These are phyloP conservation scores for Camptophora hylomeconis DNA, from an alignment of 2,329 filamentous ascomycete genomes.

Conservation along the genomic window DNA sequence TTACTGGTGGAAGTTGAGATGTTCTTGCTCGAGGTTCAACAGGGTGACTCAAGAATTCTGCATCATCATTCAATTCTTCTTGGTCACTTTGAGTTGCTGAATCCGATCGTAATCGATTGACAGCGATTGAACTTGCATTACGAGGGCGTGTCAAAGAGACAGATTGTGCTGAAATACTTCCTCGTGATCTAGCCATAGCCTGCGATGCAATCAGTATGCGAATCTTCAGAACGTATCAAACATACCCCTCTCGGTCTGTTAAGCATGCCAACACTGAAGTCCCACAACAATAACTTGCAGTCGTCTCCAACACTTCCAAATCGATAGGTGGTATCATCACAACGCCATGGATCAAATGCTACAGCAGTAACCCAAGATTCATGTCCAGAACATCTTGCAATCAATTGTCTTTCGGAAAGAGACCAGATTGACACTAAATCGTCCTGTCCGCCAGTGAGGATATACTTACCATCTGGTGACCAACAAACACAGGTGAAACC, in stretches of 20 bases:
- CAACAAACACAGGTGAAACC: constrained; percentile 88
- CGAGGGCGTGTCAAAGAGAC: constrained; percentile 42
- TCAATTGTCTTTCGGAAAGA: constrained; percentile 65
- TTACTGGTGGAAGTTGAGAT: constrained; percentile 77
- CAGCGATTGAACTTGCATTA: constrained; percentile 45
- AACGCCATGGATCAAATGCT: constrained; percentile 93
- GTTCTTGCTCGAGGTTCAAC: constrained; percentile 77
- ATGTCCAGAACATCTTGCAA: constrained; percentile 88
- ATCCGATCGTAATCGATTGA: constrained; percentile 53
- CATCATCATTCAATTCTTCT: constrained; percentile 35
- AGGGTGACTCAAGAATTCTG: constrained; percentile 54
- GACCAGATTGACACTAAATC: constrained; percentile 96
- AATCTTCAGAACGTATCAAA: constrained; percentile 17
- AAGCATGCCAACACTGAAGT: constrained; percentile 95
- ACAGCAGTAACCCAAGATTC: constrained; percentile 91
- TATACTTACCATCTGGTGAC: constrained; percentile 94
- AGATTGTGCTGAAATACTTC: constrained; percentile 34
- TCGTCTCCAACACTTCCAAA: constrained; percentile 96
- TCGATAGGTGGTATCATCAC: constrained; percentile 86
- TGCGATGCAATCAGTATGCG: constrained; percentile 4
- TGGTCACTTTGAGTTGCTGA: constrained; percentile 37
- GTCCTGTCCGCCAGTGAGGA: constrained; percentile 89
- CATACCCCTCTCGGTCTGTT: constrained; percentile 74
- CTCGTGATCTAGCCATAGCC: constrained; percentile 24
- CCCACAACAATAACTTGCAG: constrained; percentile 81